These are phyloP conservation scores for Chalara sp. DNA, from an alignment of 2,329 filamentous ascomycete species.

Conservation along the genomic window DNA sequence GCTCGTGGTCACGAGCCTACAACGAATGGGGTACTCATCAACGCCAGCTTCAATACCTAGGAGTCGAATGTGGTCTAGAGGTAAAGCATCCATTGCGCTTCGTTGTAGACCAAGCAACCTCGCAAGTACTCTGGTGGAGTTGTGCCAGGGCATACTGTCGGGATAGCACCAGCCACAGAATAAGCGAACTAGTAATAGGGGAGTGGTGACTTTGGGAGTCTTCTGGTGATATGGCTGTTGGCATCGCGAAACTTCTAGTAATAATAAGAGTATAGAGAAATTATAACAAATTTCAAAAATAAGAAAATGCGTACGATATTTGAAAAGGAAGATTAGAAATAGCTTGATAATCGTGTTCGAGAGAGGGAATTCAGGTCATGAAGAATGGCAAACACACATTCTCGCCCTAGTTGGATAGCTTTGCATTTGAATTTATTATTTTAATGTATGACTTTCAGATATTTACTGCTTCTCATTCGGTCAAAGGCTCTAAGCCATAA, in stretches of 20 bases:
- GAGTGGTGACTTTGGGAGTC: background rate
- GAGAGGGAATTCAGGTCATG: background rate
- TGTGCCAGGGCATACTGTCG: too few species aligned
- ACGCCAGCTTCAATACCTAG: background rate
- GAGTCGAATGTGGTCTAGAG: background rate
- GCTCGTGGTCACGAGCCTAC: background rate
- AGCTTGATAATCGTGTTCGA: background rate
- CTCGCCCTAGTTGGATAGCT: too few species aligned
- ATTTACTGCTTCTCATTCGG: too few species aligned
- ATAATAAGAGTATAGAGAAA: conserved; percentile 5
- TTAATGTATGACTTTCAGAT: too few species aligned
- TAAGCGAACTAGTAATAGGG: too few species aligned
- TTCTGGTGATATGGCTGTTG: conserved; percentile 3
- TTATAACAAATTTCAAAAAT: conserved; percentile 3
- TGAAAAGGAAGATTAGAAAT: conserved; percentile 3
- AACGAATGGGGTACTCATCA: background rate
- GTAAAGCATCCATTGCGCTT: background rate
- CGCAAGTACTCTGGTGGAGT: too few species aligned
- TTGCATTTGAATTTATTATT: too few species aligned
- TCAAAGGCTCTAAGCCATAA: too few species aligned
- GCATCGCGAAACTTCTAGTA: conserved; percentile 4
- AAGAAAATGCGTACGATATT: conserved; percentile 1
- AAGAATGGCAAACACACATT: background rate
- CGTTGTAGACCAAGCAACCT: too few species aligned
- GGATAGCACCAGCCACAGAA: too few species aligned